Evolutionary conservation across 2,329 filamentous ascomycete genomes (phyloP), one percentile per base, ranked within the genome.

Genomic region (Lachnellula subtilissima): DNA sequence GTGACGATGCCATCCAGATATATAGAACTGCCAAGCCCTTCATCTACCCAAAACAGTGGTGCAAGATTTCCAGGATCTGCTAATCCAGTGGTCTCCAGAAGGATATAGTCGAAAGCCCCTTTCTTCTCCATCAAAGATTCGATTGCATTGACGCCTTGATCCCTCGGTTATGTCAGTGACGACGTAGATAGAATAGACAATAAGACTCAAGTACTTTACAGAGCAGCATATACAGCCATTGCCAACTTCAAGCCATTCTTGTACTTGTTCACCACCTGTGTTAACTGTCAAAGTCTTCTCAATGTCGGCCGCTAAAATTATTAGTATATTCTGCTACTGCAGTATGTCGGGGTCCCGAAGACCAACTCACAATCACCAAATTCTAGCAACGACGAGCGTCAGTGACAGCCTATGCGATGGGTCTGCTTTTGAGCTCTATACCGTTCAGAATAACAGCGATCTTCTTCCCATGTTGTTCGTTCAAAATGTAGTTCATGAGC

Each of bases 201-300:
- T n/a, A 39, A 14, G 28, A 28, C n/a, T 40, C 50, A 50, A 62
- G 55, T 78, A 92, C 85, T 97, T 99, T 66, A 97, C 92, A 3
- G 91, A 96, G 74, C 94, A 99, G 75, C 94, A 99, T 63, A 99
- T 91, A 71, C 94, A 99, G 60, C 94, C 94, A 65, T 99, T 99
- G 52, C 90, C 91, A 52, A 99, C 85, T 60, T 97, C 92, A 28
- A 99, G 84, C 89, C 95, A 99, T 76, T 96, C 91, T 69, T 94
- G 87, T 6, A 93, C 89, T 67, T 91, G 82, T 67, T 93, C 84
- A 40, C 85, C 88, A 57, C 87, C 88, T 69, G 92, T 86, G 70
- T 87, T 96, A 64, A 99, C 86, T 0, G 93, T 97, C 60, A 99
- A 79, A 45, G 91, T 92, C 71, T 96, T 97, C 72, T 99, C 94